These are phyloP conservation scores for Termitomyces sp. DNA, from an alignment of 768 basidiomycete genomes.

Conservation along the genomic window DNA sequence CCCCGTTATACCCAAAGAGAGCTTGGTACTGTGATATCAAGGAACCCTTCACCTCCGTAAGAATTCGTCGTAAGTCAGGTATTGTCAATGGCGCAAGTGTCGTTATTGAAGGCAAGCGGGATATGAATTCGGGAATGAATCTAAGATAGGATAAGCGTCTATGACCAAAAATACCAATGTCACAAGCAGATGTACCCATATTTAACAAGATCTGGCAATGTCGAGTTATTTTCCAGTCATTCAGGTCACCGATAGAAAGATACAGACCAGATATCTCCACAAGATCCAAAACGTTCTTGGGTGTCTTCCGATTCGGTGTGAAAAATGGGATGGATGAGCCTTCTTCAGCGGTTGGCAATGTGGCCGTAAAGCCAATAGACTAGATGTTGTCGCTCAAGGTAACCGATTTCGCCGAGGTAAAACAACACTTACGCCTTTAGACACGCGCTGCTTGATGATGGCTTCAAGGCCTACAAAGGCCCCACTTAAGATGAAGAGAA, in stretches of 20 bases:
- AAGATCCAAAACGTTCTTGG: constrained; percentile 53
- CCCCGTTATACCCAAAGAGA: constrained; percentile 77
- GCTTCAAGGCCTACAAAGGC: constrained; percentile 91
- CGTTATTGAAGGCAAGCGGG: constrained; percentile 88
- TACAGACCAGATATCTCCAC: constrained; percentile 64
- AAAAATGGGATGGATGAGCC: constrained; percentile 59
- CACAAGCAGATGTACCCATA: constrained; percentile 51
- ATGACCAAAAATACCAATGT: neutral
- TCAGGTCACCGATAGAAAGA: neutral
- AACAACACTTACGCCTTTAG: constrained; percentile 67
- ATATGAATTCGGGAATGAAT: constrained; percentile 96
- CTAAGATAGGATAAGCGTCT: neutral
- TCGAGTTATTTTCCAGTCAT: neutral
- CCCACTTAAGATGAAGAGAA: constrained; percentile 92
- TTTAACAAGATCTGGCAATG: constrained; percentile 64
- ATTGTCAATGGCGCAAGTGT: constrained; percentile 76
- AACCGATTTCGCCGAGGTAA: neutral
- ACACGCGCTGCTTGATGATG: constrained; percentile 71
- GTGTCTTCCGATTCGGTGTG: constrained; percentile 61
- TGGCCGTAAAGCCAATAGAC: constrained; percentile 82
- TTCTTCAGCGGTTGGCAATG: constrained; percentile 34
- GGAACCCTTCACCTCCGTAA: constrained; percentile 90
- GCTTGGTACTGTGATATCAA: constrained; percentile 86
- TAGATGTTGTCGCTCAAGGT: constrained; percentile 22
- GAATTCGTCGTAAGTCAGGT: constrained; percentile 79